Conservation (phyloP, 768 basidiomycete species). For the Tylopilus balloui region DNA sequence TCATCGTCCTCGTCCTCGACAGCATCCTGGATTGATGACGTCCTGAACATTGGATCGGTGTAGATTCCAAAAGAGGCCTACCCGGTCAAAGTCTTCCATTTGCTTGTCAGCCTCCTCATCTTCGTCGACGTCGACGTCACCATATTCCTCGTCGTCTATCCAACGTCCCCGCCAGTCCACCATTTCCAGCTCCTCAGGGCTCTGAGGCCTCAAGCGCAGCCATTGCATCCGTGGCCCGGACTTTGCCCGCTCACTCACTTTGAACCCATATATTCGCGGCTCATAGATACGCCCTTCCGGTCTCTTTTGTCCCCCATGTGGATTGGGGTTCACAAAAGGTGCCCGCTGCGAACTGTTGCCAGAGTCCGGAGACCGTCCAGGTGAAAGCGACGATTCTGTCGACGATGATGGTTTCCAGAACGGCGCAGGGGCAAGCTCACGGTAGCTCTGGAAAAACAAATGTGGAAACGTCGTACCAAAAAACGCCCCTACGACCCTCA, state of each 20-base stretch:
- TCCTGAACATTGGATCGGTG: constrained; percentile 2
- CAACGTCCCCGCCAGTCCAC: constrained; percentile 92
- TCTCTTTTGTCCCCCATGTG: constrained; percentile 83
- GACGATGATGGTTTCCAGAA: constrained; percentile 77
- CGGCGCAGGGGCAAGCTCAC: constrained; percentile 89
- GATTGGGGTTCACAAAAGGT: constrained; percentile 83
- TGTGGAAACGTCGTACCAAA: constrained; percentile 99
- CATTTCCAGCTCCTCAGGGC: constrained; percentile 70
- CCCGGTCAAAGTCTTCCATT: constrained; percentile 86
- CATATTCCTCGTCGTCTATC: constrained; percentile 74
- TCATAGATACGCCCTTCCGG: constrained; percentile 84
- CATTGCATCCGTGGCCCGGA: constrained; percentile 97
- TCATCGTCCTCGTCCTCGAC: constrained; percentile 58
- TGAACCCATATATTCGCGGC: constrained; percentile 95
- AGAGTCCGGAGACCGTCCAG: constrained; percentile 52
- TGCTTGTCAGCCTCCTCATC: constrained; percentile 56
- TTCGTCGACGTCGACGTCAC: constrained; percentile 54
- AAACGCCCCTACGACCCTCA: constrained; percentile 72
- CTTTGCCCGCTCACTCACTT: constrained; percentile 91
- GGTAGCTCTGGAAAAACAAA: constrained; percentile 96
- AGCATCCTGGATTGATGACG: constrained; percentile 40
- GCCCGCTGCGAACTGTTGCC: constrained; percentile 44
- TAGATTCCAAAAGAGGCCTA: constrained; percentile 31
- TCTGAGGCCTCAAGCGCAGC: constrained; percentile 84
- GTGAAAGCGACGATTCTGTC: constrained; percentile 47